phyloP scores from a whole-genome alignment of 2,329 filamentous ascomycete genomes.

The Aureobasidium sp. region DNA sequence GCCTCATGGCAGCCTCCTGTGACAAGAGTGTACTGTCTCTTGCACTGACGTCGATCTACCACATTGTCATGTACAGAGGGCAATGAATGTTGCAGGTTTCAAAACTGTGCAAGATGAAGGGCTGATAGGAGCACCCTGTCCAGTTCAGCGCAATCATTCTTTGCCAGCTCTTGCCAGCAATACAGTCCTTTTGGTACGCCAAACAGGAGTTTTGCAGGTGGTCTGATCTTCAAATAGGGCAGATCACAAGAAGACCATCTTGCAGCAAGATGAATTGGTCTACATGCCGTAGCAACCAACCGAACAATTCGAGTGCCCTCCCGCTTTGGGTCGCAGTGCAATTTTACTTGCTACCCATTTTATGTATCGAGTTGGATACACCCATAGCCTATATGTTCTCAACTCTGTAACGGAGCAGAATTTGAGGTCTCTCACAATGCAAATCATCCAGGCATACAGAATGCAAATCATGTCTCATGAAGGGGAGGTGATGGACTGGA shows the following conservation, averaged over 20 bases:
- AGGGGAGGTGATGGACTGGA: not conserved
- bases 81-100: not conserved
- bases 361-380: too few relatives aligned
- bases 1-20: not conserved
- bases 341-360: not conserved
- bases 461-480: not conserved
- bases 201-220: not conserved
- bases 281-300: conserved; percentile 3
- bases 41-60: not conserved
- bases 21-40: not conserved
- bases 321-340: not conserved
- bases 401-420: not conserved
- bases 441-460: not conserved
- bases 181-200: not conserved
- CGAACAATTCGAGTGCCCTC: not conserved
- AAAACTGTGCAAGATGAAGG: not conserved
- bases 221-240: not conserved
- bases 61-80: not conserved
- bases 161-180: not conserved
- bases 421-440: too few relatives aligned
- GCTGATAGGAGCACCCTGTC: not conserved
- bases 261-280: not conserved
- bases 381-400: too few relatives aligned
- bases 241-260: not conserved
- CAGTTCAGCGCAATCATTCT: not conserved